phyloP scores from a whole-genome alignment of 345 rosid species.

The Microcos paniculata region DNA sequence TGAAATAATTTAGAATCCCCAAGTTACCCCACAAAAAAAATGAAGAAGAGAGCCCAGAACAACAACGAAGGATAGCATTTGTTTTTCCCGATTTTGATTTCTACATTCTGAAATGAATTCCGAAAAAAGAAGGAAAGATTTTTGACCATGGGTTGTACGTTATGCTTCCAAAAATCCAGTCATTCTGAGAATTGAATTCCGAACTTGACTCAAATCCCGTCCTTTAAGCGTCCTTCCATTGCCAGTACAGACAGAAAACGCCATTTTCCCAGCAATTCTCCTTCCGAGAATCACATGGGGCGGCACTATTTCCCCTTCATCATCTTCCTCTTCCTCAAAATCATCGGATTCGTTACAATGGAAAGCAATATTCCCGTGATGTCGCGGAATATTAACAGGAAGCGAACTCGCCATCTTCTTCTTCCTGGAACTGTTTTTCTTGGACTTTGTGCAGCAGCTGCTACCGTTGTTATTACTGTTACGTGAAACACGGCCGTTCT shows the following conservation, averaged over 20 bases:
- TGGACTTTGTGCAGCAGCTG: conserved; percentile 8
- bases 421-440: conserved; percentile 5
- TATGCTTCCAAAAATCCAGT: conserved; percentile 86
- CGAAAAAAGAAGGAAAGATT: neutral
- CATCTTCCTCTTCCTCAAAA: conserved; percentile 26
- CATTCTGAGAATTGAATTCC: conserved; percentile 77
- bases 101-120: conserved; percentile 5
- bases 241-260: conserved; percentile 70
- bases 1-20: neutral
- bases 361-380: conserved; percentile 13
- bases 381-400: conserved; percentile 37
- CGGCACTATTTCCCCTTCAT: conserved; percentile 31
- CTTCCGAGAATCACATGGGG: conserved; percentile 48
- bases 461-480: conserved; percentile 5
- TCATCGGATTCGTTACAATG: conserved; percentile 8
- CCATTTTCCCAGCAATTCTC: conserved; percentile 59
- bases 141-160: conserved; percentile 7
- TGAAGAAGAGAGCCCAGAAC: neutral
- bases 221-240: conserved; percentile 88
- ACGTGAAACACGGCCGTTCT: neutral
- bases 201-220: conserved; percentile 67
- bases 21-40: neutral
- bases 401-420: conserved; percentile 24
- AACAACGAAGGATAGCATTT: neutral
- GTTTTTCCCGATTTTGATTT: neutral